A percentile compares a stretch with the other conserved stretches of the same genome.
Conservation (phyloP, 768 basidiomycete genomes). For the Erythrobasidium yunnanense region DNA sequence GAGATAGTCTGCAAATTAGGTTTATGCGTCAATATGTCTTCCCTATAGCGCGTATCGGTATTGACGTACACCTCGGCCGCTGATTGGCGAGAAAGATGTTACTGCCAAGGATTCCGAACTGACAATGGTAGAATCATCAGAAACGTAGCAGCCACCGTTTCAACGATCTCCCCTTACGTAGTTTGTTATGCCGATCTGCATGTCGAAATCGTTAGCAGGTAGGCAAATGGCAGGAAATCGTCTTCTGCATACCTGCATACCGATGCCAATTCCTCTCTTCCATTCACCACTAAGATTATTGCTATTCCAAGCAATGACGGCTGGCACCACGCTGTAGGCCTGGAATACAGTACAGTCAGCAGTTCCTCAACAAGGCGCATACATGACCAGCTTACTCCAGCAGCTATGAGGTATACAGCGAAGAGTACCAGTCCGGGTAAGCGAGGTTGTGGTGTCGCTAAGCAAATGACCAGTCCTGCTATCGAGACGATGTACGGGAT, state of each 20-base stretch:
- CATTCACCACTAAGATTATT: conserved; percentile 34
- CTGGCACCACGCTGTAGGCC: conserved; percentile 35
- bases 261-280: conserved; percentile 26
- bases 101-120: conserved; percentile 33
- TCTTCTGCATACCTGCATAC: conserved; percentile 31
- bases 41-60: no score
- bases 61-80: conserved; percentile 35
- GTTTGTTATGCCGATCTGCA: conserved; percentile 1
- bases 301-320: conserved; percentile 35
- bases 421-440: conserved; percentile 31
- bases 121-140: background rate
- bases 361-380: no score
- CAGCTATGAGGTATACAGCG: conserved; percentile 35
- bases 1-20: no score
- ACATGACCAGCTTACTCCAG: no score
- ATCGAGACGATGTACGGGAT: conserved; percentile 22
- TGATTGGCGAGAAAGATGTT: conserved; percentile 30
- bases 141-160: no score
- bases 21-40: no score
- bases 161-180: no score
- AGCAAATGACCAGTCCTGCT: conserved; percentile 35
- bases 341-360: no score
- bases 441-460: conserved; percentile 31
- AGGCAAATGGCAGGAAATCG: conserved; percentile 30
- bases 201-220: conserved; percentile 24